Conservation (phyloP, 192 early-diverging fungal genomes). For the Umbelopsis ramanniana region DNA sequence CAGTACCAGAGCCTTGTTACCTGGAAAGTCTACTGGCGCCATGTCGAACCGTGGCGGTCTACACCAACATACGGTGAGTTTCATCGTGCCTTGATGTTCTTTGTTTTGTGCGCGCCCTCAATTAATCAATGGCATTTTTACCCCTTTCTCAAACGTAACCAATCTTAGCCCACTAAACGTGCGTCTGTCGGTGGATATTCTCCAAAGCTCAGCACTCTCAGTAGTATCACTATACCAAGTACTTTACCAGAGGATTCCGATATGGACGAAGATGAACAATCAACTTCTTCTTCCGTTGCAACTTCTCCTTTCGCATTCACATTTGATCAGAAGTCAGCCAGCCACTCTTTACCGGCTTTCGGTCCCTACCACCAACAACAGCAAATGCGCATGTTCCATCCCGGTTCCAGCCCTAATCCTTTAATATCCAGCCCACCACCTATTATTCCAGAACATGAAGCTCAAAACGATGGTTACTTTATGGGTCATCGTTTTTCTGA, state of each 20-base stretch:
- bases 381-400: conserved; percentile 12
- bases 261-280: conserved; percentile 25
- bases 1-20: conserved; percentile 24
- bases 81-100: no score
- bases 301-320: conserved; percentile 13
- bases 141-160: not conserved
- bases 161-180: conserved; percentile 13
- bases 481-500: conserved; percentile 4
- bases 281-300: conserved; percentile 9
- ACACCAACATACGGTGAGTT: conserved; percentile 3
- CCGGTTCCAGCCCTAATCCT: conserved; percentile 1
- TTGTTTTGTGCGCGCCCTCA: no score
- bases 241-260: conserved; percentile 26
- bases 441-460: conserved; percentile 2
- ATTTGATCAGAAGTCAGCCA: conserved; percentile 15
- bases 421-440: not conserved
- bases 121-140: not conserved
- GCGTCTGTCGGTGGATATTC: conserved; percentile 8
- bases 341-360: not conserved
- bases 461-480: conserved; percentile 4
- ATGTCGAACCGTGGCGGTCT: conserved; percentile 17
- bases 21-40: conserved; percentile 3
- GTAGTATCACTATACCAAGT: conserved; percentile 29
- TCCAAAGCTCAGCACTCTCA: conserved; percentile 15
- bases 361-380: conserved; percentile 1